Conservation (phyloP, 352 stramenopile genomes). For the Globisporangium abappressorium region DNA sequence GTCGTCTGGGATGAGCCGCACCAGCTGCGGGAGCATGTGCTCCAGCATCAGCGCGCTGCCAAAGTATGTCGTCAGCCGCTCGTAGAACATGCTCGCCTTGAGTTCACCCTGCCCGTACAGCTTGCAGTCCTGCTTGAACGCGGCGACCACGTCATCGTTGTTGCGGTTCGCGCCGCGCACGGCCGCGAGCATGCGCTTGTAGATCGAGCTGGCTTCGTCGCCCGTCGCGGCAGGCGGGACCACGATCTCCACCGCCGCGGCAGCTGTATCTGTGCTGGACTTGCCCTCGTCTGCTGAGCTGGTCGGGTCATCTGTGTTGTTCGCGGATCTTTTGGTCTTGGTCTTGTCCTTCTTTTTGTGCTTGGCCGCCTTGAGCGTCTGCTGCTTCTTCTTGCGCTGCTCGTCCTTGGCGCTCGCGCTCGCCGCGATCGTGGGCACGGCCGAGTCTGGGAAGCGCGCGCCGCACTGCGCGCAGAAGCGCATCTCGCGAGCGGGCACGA, state of each 20-base stretch:
- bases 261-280: not conserved
- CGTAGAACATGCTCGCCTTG: slow-evolving; percentile 58
- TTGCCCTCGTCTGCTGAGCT: slow-evolving; percentile 1
- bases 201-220: slow-evolving; percentile 72
- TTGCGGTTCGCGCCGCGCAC: slow-evolving; percentile 71
- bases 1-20: slow-evolving; percentile 74
- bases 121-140: slow-evolving; percentile 83
- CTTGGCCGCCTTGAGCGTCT: slow-evolving; percentile 10
- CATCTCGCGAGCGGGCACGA: slow-evolving; percentile 21
- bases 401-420: slow-evolving; percentile 13
- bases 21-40: slow-evolving; percentile 77
- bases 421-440: slow-evolving; percentile 10
- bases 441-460: slow-evolving; percentile 18
- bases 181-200: slow-evolving; percentile 76
- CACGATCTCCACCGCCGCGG: slow-evolving; percentile 24
- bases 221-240: slow-evolving; percentile 58
- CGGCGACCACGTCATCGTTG: slow-evolving; percentile 64
- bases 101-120: slow-evolving; percentile 62
- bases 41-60: slow-evolving; percentile 73
- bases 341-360: slow-evolving; percentile 14
- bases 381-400: slow-evolving; percentile 22
- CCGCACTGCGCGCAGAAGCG: slow-evolving; percentile 62
- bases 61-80: slow-evolving; percentile 60
- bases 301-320: slow-evolving; percentile 23
- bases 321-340: slow-evolving; percentile 19